Base-by-base conservation (phyloP, 2,329 filamentous ascomycete species). In the Niveomyces coronatus region DNA sequence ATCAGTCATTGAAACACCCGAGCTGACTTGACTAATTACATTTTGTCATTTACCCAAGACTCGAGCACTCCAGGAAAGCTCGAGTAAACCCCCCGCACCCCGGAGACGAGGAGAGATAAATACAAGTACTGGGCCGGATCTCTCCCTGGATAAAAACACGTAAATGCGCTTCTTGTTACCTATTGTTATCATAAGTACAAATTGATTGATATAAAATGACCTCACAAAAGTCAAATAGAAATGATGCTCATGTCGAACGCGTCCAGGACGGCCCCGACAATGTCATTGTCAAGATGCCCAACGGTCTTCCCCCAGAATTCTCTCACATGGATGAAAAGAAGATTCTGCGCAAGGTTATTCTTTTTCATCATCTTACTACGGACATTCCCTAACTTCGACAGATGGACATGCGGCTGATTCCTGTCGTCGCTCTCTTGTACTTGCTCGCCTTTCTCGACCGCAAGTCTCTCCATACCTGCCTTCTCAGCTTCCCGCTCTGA, bases 371-470 rank as follows among this genome's bases (percentile, higher is more conserved):
- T 9, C 11, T 28, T 23, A 26, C 26, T 1, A 13, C 10, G 9
- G n/a, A 3, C 11, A 3, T 13, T 17, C 27, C n/a, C 36, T 40
- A 14, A 35, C 16, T 4, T 9, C 18, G 16, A 4, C 23, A 65
- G 61, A 64, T 67, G 56, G 63, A 67, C 39, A 41, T 61, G n/a
- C 61, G 57, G 3, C 50, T 68, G 19, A 63, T 67, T 19, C 72
- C 72, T 1, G 65, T 65, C 78, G 45, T 87, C 72, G 63, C 81
- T 20, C 18, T 70, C 39, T 63, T 82, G 2, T 82, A 80, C 46
- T 60, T 82, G 0, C 61, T 82, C 2, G 77, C 73, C 35, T 82
- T 78, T 49, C 64, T 82, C 16, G 77, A 82, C 52, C 63, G 62
- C 54, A 27, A 39, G 51, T 26, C 11, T n/a, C n/a, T 3, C 11